Base-by-base conservation (phyloP, 2,329 filamentous ascomycete genomes). In the Aspergillus unguis region DNA sequence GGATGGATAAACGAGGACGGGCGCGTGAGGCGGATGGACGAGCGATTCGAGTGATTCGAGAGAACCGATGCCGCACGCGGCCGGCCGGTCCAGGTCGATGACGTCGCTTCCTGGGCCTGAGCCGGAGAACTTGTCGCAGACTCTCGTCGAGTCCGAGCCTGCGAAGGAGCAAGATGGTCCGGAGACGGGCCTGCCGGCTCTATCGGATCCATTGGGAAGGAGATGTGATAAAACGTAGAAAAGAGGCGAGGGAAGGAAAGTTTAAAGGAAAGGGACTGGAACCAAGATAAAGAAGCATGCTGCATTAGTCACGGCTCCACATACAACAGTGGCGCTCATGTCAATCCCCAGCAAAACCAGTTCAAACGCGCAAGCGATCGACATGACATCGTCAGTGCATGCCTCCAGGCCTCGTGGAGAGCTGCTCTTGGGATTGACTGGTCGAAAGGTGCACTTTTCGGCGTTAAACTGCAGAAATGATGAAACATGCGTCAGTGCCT, bases 121-220 rank as follows among this genome's bases (percentile, higher is more conserved):
- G 17, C 17, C 17, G 17, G 17, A n/a, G 58, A 27, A 44, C 31
- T 44, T n/a, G 10, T 41, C 9, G 57, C 48, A 25, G 55, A 47
- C 8, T 61, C 27, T 27, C 59, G 54, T 35, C 48, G 54, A 6
- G 53, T 32, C 27, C 52, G 56, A 40, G 55, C 33, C 53, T 46
- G 43, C 53, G 47, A 52, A 48, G 52, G 35, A 53, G 38, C 25
- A 57, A 57, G 46, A 44, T 49, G 28, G 42, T 50, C 41, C 46
- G 48, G 51, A 49, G 51, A 46, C 52, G 63, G 65, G 47, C 60
- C 63, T 33, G 58, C 60, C 35, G 62, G 58, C 59, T 72, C 71
- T 58, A 73, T 73, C 56, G 55, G 69, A 67, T 73, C 70, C 71
- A 73, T 73, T 53, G 47, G 50, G 58, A 44, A 6, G 26, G 6